A percentile compares a stretch with the other conserved stretches of the same genome.
Conservation (phyloP, 805 yeast species). For the Trichomonascus vanleenenianus region DNA sequence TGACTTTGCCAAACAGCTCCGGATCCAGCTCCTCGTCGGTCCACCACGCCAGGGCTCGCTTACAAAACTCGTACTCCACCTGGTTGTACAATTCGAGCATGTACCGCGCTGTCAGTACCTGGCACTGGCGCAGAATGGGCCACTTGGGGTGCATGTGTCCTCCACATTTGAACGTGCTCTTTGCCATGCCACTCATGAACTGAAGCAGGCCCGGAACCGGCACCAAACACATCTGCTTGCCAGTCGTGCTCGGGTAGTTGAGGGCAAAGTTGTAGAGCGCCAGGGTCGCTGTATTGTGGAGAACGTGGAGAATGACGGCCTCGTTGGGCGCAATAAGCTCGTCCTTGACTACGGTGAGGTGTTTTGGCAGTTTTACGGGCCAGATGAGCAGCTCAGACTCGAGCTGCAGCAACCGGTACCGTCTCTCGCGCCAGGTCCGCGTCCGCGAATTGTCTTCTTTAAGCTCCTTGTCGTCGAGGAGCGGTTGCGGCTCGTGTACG, state of each 20-base stretch:
- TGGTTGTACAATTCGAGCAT: constrained; percentile 8
- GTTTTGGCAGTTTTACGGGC: constrained; percentile 14
- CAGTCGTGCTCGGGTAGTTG: constrained; percentile 1
- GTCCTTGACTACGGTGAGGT: constrained; percentile 14
- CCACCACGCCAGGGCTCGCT: constrained; percentile 10
- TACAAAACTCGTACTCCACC: constrained; percentile 12
- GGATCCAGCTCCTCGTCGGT: constrained; percentile 10
- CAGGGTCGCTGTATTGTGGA: constrained; percentile 12
- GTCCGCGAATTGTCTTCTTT: not conserved
- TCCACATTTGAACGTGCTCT: constrained; percentile 11
- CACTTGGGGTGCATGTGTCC: constrained; percentile 8
- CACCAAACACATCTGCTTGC: constrained; percentile 8
- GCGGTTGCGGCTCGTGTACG: not conserved
- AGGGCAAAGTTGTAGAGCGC: constrained; percentile 10
- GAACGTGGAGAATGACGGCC: constrained; percentile 12
- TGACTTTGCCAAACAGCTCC: constrained; percentile 6
- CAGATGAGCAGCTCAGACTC: constrained; percentile 14
- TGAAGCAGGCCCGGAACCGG: constrained; percentile 16
- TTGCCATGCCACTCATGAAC: constrained; percentile 15
- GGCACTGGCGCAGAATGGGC: constrained; percentile 10
- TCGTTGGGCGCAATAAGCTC: constrained; percentile 14
- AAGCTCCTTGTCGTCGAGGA: not conserved
- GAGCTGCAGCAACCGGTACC: constrained; percentile 3
- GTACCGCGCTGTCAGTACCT: constrained; percentile 8
- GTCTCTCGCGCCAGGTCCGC: constrained; percentile 3